Conservation (phyloP, 1,284 basidiomycete genomes). For the Ganoderma lucidum region DNA sequence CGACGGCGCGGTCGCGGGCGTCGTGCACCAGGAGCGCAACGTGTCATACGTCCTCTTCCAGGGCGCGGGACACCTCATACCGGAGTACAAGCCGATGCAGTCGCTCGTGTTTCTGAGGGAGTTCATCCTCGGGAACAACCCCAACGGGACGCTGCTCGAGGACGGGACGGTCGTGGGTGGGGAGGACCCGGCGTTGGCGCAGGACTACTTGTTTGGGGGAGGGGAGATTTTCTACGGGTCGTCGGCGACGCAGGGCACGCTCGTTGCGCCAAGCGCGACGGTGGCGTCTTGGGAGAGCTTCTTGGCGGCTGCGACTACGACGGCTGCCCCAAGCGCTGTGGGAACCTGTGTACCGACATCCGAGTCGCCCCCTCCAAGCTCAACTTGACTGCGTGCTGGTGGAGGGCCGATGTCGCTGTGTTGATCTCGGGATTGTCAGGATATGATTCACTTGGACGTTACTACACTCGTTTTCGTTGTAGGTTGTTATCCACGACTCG, state of each 20-base stretch:
- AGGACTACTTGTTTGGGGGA: slow-evolving; percentile 52
- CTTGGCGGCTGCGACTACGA: slow-evolving; percentile 21
- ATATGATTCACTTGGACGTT: no score
- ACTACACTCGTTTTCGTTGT: no score
- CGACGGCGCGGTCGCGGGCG: slow-evolving; percentile 37
- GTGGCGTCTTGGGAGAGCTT: slow-evolving; percentile 60
- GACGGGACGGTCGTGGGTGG: slow-evolving; percentile 52
- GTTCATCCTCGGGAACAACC: slow-evolving; percentile 40
- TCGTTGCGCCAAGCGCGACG: slow-evolving; percentile 43
- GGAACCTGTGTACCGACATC: neutral
- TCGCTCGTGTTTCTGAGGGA: slow-evolving; percentile 41
- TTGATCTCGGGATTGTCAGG: no score
- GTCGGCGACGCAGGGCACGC: slow-evolving; percentile 29
- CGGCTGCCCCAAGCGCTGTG: neutral
- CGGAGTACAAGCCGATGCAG: slow-evolving; percentile 38
- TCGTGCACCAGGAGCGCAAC: slow-evolving; percentile 44
- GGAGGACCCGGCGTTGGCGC: slow-evolving; percentile 50
- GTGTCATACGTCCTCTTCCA: slow-evolving; percentile 42
- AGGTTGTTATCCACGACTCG: no score
- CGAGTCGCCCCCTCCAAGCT: neutral
- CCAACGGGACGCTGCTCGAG: slow-evolving; percentile 37
- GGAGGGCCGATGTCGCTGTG: neutral
- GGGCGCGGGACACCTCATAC: slow-evolving; percentile 42
- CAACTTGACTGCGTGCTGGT: neutral
- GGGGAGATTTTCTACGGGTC: slow-evolving; percentile 31